These are phyloP conservation scores for Melanogaster broomeanus DNA, from an alignment of 768 basidiomycete genomes.

Conservation along the genomic window DNA sequence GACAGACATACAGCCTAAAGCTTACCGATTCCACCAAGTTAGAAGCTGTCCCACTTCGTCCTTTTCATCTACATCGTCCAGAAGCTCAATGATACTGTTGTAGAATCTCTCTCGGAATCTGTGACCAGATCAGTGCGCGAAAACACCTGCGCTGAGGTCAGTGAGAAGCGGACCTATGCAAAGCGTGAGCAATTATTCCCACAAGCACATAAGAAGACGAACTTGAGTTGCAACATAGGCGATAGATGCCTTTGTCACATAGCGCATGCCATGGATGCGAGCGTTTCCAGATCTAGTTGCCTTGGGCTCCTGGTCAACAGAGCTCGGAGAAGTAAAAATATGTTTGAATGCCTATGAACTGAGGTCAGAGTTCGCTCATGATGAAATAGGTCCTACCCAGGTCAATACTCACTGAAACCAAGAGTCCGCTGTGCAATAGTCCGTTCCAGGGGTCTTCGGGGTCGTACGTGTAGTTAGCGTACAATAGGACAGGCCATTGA, in stretches of 20 bases:
- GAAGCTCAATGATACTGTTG: slow-evolving; percentile 15
- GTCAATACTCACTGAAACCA: no score
- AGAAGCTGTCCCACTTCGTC: slow-evolving; percentile 17
- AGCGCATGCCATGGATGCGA: slow-evolving; percentile 15
- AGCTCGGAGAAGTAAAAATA: slow-evolving; percentile 33
- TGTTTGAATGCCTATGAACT: slow-evolving; percentile 24
- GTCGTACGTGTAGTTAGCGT: slow-evolving; percentile 17
- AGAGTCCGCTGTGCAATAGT: slow-evolving; percentile 18
- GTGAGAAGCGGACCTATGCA: slow-evolving; percentile 17
- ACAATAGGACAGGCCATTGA: slow-evolving; percentile 28
- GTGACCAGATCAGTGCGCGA: slow-evolving; percentile 18
- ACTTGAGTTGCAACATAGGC: slow-evolving; percentile 23
- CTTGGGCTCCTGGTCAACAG: slow-evolving; percentile 26
- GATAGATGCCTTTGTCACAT: slow-evolving; percentile 15
- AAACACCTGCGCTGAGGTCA: slow-evolving; percentile 16
- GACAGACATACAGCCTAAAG: background rate
- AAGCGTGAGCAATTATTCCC: background rate
- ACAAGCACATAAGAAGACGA: background rate
- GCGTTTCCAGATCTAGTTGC: slow-evolving; percentile 27
- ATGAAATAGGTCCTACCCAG: no score
- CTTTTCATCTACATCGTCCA: slow-evolving; percentile 21
- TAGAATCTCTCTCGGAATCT: slow-evolving; percentile 28
- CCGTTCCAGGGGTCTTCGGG: slow-evolving; percentile 29
- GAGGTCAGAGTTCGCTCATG: no score
- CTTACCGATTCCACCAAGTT: slow-evolving; percentile 21